Evolutionary conservation across 2,329 filamentous ascomycete species (phyloP).

Genomic region (Epichloe glyceriae): DNA sequence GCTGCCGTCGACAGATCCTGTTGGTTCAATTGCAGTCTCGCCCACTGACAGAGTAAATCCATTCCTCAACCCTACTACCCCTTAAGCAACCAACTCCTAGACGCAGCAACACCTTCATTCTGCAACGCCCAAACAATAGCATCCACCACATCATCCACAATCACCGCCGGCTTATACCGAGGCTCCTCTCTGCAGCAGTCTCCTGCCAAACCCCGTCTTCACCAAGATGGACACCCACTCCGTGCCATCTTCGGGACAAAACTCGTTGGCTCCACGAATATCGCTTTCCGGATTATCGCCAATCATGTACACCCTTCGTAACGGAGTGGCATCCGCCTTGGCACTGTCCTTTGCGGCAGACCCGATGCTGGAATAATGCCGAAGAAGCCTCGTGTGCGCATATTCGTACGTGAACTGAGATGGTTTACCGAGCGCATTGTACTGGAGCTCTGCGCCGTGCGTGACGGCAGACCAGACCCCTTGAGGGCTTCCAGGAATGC

Average conservation of each 20-base stretch:
- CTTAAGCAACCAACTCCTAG: constrained; percentile 16
- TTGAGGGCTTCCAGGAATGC: constrained; percentile 74
- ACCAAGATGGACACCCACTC: constrained; percentile 69
- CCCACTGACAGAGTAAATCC: too few species aligned
- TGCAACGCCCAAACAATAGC: constrained; percentile 67
- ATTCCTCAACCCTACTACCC: not conserved
- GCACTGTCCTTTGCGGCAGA: constrained; percentile 8
- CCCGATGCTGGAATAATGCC: constrained; percentile 21
- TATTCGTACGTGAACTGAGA: constrained; percentile 65
- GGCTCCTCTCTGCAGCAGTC: constrained; percentile 33
- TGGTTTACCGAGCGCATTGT: constrained; percentile 73
- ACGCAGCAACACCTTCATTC: constrained; percentile 31
- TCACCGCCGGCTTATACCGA: constrained; percentile 46
- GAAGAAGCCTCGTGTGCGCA: constrained; percentile 59
- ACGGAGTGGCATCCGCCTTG: constrained; percentile 38
- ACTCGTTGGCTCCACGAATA: constrained; percentile 75
- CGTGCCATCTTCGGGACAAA: constrained; percentile 51
- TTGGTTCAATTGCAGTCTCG: too few species aligned
- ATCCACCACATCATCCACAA: constrained; percentile 62
- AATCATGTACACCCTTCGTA: constrained; percentile 82
- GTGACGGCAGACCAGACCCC: constrained; percentile 65
- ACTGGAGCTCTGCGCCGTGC: constrained; percentile 44
- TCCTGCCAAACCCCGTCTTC: constrained; percentile 57
- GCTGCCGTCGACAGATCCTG: not conserved
- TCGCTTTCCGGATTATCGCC: constrained; percentile 86